Evolutionary conservation across 306 rosid species (phyloP).

Genomic region (Canavalia ensiformis): DNA sequence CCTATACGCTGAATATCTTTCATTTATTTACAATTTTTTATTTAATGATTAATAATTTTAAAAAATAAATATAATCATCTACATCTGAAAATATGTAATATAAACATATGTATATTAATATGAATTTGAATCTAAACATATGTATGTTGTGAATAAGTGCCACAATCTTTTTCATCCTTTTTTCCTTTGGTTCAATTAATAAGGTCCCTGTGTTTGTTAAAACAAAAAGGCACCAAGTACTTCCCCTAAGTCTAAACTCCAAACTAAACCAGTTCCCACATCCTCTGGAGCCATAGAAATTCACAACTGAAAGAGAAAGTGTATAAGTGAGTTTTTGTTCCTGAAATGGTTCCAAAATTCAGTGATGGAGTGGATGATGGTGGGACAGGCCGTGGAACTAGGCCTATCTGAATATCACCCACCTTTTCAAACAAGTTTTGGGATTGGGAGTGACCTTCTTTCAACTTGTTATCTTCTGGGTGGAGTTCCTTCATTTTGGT

Average conservation of each 20-base stretch:
- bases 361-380: slow-evolving; percentile 51
- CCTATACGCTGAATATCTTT: no score
- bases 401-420: slow-evolving; percentile 64
- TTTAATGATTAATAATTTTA: no score
- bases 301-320: neutral
- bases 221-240: slow-evolving; percentile 21
- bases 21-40: no score
- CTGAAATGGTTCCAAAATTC: slow-evolving; percentile 62
- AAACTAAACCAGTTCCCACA: neutral
- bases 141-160: no score
- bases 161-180: no score
- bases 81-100: no score
- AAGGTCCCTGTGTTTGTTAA: neutral
- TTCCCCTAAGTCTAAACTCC: neutral
- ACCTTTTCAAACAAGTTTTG: slow-evolving; percentile 31
- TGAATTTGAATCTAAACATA: no score
- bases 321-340: neutral
- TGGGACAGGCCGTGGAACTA: slow-evolving; percentile 56
- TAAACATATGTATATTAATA: no score
- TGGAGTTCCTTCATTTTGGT: slow-evolving; percentile 51
- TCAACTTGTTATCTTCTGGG: slow-evolving; percentile 48
- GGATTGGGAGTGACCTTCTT: slow-evolving; percentile 23
- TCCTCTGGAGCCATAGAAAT: neutral
- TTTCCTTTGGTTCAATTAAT: slow-evolving; percentile 24
- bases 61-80: no score